Evolutionary conservation across 352 stramenopile genomes (phyloP), one percentile per base, ranked within the genome.

Genomic region (Phytopythium vexans): DNA sequence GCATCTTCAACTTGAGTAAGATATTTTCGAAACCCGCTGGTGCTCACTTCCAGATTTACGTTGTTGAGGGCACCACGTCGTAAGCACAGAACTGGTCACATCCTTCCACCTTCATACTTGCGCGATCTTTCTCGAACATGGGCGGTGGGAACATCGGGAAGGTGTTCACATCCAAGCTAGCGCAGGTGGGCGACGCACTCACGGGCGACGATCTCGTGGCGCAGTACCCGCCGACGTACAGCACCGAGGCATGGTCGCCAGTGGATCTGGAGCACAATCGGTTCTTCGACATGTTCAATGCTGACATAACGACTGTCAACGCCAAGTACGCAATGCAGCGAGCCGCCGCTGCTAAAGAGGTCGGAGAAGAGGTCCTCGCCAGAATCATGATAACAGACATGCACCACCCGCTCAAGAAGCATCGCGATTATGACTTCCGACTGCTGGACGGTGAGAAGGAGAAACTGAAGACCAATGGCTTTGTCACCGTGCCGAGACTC

Each of bases 351-450:
- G 4, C 12, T 10, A 44, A 62, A 31, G 16, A 52, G 5, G 35
- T 44, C 37, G 54, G 54, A 16, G 36, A 8, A 1, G 8, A 42
- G 9, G 50, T 45, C 27, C 32, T 66, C 33, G 34, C 32, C 12
- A 8, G 44, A 21, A 36, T 63, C 15, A 42, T 51, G 41, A 34
- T 11, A 6, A 56, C 50, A 4, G 36, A 44, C 3, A 16, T 36
- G 4, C 56, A 69, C 7, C 61, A 65, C 37, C 49, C 52, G 15
- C 56, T 69, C 7, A 70, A 66, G 40, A 62, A 63, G 33, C 41
- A 54, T 1, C 52, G 62, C 16, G 10, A 8, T 7, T 49, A 48
- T 11, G 60, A 72, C 32, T 69, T 60, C 16, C 64, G 56, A n/a
- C 32, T 70, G 31, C 54, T 33, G 3, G 31, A 48, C 1, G 15